Conservation (phyloP, 2,329 filamentous ascomycete genomes). For the Beauveria rudraprayagi region DNA sequence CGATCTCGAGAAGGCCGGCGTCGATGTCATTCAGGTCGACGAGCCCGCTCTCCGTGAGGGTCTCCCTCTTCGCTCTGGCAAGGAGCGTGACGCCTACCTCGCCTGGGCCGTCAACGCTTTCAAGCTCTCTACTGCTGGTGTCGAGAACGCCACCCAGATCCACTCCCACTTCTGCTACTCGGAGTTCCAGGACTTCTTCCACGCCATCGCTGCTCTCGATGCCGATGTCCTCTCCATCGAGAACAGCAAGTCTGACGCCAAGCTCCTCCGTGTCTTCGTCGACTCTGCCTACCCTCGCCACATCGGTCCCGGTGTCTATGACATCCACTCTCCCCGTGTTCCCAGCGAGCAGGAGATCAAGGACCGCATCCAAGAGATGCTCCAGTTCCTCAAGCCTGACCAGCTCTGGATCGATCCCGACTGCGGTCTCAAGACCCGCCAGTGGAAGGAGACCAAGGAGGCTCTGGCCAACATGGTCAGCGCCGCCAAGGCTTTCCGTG, state of each 20-base stretch:
- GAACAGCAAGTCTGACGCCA: slow-evolving; percentile 99
- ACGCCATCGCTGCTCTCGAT: slow-evolving; percentile 95
- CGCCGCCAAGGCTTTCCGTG: slow-evolving; percentile 92
- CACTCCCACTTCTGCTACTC: slow-evolving; percentile 99
- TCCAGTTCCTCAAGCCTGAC: slow-evolving; percentile 91
- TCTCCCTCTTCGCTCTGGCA: slow-evolving; percentile 88
- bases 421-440: slow-evolving; percentile 97
- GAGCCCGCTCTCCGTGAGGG: slow-evolving; percentile 99
- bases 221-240: slow-evolving; percentile 98
- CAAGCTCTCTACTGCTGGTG: slow-evolving; percentile 88
- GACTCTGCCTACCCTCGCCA: slow-evolving; percentile 95
- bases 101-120: slow-evolving; percentile 97
- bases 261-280: slow-evolving; percentile 97
- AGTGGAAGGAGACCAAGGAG: slow-evolving; percentile 98
- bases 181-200: slow-evolving; percentile 99
- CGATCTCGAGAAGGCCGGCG: slow-evolving; percentile 92
- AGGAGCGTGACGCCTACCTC: slow-evolving; percentile 95
- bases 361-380: slow-evolving; percentile 96
- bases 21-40: slow-evolving; percentile 98
- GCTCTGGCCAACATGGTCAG: slow-evolving; percentile 95
- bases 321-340: slow-evolving; percentile 98
- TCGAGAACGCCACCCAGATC: slow-evolving; percentile 94
- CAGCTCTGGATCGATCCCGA: slow-evolving; percentile 99
- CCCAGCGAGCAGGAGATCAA: slow-evolving; percentile 97
- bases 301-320: slow-evolving; percentile 98